Evolutionary conservation across 1,284 basidiomycete species (phyloP).

Genomic region (Waitea zeae): DNA sequence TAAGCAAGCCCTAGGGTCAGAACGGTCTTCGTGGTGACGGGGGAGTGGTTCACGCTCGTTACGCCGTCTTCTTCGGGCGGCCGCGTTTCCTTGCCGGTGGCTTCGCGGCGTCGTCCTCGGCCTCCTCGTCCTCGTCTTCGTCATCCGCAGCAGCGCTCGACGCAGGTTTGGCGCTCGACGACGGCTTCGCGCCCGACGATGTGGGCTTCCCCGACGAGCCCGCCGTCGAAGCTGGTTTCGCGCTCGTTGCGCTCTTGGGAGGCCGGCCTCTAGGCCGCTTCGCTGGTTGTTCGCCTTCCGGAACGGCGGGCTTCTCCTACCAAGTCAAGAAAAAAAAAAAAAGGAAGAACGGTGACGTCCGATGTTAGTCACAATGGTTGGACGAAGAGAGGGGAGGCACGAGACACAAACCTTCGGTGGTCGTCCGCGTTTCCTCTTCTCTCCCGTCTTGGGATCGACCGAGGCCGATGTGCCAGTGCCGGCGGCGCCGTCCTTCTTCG

Average conservation of each 20-base stretch:
- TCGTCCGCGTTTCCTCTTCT: constrained; percentile 54
- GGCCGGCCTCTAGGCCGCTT: constrained; percentile 62
- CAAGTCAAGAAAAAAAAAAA: constrained; percentile 15
- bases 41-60: neutral
- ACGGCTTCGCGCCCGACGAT: no score
- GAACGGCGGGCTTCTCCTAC: constrained; percentile 40
- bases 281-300: constrained; percentile 25
- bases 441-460: no score
- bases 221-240: constrained; percentile 9
- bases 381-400: neutral
- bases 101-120: constrained; percentile 10
- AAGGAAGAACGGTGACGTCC: constrained; percentile 6
- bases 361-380: neutral
- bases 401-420: constrained; percentile 47
- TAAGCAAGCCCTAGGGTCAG: no score
- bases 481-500: constrained; percentile 10
- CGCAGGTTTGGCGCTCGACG: constrained; percentile 13
- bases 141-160: constrained; percentile 23
- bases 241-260: constrained; percentile 43
- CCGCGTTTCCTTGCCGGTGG: constrained; percentile 36
- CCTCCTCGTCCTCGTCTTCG: constrained; percentile 10
- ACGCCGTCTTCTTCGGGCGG: constrained; percentile 47
- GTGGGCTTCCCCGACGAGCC: no score
- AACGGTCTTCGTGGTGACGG: neutral
- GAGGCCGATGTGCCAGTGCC: constrained; percentile 13